Percentiles rank a stretch among this genome's conserved stretches.
Evolutionary conservation across 73 alveolate species (phyloP).

Genomic region (Uronychia binucleata): DNA sequence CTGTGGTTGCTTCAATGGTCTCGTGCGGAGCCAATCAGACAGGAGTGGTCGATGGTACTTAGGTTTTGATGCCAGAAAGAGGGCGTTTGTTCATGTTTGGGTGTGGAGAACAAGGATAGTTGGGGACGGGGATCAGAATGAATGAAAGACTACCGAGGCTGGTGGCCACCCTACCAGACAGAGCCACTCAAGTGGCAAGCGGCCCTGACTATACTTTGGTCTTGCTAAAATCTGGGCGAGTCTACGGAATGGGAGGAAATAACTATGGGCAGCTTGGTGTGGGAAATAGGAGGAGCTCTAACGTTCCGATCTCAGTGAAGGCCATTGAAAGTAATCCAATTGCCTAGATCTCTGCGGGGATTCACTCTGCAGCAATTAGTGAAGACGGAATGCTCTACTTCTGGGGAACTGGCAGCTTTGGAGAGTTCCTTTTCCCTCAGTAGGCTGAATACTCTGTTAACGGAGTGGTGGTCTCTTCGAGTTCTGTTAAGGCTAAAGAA

Average conservation of each 20-base stretch:
- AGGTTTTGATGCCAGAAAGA: too few relatives aligned
- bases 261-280: conserved; percentile 35
- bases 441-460: too few relatives aligned
- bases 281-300: conserved; percentile 4
- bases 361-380: conserved; percentile 34
- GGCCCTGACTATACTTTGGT: not conserved
- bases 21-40: too few relatives aligned
- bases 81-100: too few relatives aligned
- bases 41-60: too few relatives aligned
- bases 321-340: not conserved
- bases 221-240: conserved; percentile 6
- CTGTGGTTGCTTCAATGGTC: too few relatives aligned
- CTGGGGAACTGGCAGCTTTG: conserved; percentile 42
- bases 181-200: not conserved
- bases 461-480: not conserved
- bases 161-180: not conserved
- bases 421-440: conserved; percentile 19
- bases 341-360: not conserved
- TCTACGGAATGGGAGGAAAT: conserved; percentile 30
- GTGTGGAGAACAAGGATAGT: too few relatives aligned
- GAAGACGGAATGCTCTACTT: conserved; percentile 11
- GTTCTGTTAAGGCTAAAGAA: not conserved
- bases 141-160: too few relatives aligned
- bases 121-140: too few relatives aligned
- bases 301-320: not conserved